These are phyloP conservation scores for Candida tropicalis DNA, from an alignment of 1,139 yeast species.

Conservation along the genomic window DNA sequence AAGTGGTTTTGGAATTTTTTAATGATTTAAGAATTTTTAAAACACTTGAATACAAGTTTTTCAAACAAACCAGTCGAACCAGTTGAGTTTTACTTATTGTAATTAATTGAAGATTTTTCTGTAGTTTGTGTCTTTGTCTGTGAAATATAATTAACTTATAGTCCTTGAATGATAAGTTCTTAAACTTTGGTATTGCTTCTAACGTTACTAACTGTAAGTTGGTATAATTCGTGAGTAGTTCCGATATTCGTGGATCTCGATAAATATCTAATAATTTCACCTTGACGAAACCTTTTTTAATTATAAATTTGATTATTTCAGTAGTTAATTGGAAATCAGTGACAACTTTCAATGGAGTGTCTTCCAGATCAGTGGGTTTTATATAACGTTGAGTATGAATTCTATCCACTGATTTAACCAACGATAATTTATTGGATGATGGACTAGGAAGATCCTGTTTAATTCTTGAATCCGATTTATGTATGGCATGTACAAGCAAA, in stretches of 20 bases:
- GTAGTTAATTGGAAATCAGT: constrained; percentile 30
- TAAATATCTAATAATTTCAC: constrained; percentile 31
- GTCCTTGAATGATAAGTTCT: constrained; percentile 11
- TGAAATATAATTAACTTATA: constrained; percentile 28
- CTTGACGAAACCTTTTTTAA: constrained; percentile 21
- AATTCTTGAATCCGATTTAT: not conserved
- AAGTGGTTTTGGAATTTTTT: not conserved
- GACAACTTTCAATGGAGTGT: constrained; percentile 17
- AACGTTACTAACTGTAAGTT: constrained; percentile 20
- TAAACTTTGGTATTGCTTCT: constrained; percentile 13
- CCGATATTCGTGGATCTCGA: constrained; percentile 23
- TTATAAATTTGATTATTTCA: constrained; percentile 35
- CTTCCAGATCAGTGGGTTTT: not conserved
- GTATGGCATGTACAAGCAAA: constrained; percentile 3
- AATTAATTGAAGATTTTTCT: constrained; percentile 23
- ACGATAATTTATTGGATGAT: no score
- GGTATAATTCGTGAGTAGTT: constrained; percentile 26
- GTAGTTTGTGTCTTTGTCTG: constrained; percentile 31
- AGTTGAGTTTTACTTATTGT: constrained; percentile 26
- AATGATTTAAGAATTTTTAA: not conserved
- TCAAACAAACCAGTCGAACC: constrained; percentile 22
- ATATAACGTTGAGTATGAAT: no score
- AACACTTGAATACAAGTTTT: constrained; percentile 13
- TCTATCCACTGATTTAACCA: no score
- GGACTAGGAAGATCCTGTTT: no score